phyloP scores from a whole-genome alignment of 2,329 filamentous ascomycete genomes.

The Juglanconis oblonga region DNA sequence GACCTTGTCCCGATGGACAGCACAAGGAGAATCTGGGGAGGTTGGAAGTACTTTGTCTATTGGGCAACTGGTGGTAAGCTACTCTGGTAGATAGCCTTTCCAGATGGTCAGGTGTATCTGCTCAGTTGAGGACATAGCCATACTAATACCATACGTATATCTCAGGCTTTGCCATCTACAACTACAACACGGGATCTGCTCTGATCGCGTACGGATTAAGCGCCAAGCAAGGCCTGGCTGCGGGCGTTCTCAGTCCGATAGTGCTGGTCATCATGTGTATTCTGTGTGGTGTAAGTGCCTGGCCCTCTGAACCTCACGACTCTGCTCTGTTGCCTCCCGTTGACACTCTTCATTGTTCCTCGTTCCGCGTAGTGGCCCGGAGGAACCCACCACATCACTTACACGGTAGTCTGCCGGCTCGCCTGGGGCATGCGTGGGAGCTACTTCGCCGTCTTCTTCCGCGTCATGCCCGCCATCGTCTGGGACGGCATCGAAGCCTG shows the following conservation, averaged over 20 bases:
- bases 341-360: background rate
- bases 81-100: background rate
- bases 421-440: constrained; percentile 12
- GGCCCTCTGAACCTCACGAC: background rate
- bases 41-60: constrained; percentile 11
- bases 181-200: constrained; percentile 13
- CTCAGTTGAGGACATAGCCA: background rate
- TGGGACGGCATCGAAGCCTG: constrained; percentile 12
- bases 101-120: background rate
- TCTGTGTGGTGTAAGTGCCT: constrained; percentile 6
- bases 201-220: constrained; percentile 9
- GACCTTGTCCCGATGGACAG: constrained; percentile 13
- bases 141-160: no score
- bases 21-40: constrained; percentile 7
- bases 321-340: background rate
- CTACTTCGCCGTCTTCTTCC: constrained; percentile 9
- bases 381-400: constrained; percentile 8
- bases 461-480: constrained; percentile 10
- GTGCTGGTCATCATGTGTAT: constrained; percentile 8
- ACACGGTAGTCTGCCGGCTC: constrained; percentile 1
- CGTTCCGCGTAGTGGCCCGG: constrained; percentile 6
- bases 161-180: constrained; percentile 11
- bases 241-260: constrained; percentile 8
- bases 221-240: constrained; percentile 9
- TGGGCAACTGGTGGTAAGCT: constrained; percentile 11